Evolutionary conservation across 345 rosid genomes (phyloP), one percentile per base, ranked within the genome.

Genomic region (Sisymbrium altissimum): DNA sequence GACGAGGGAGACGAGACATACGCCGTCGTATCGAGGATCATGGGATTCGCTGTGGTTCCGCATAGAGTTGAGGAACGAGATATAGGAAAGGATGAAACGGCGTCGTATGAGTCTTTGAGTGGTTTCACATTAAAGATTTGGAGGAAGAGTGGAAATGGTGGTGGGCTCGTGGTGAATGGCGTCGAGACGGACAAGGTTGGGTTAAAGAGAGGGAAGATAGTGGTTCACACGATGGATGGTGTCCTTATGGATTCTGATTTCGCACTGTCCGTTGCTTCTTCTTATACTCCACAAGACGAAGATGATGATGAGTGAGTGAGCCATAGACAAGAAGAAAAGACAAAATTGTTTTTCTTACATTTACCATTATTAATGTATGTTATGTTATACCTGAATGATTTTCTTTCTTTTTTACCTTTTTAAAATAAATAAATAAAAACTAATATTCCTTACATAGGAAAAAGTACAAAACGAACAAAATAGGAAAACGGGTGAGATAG

Each of bases 191-290:
- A 84, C 71, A 82, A 61, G 65, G 66, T 85, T 58, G 91, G 88
- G 49, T 18, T 85, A 46, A 76, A 46, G 83, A 84, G 74, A 75
- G 81, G 84, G 75, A 83, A 85, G 84, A 76, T 84, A 21, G 55
- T 81, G 2, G 81, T 81, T 30, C 94, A 90, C 41, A 11, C 77
- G 2, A 89, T 90, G 86, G 86, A 90, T 83, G 97, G 97, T 17
- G 91, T 86, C 4, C 19, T 90, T 9, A 89, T 90, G 98, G 97
- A 93, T 78, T 84, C 93, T 15, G 92, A 89, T 60, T 93, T 90
- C 46, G 83, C 90, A 57, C 89, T 83, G 19, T 86, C 98, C 0
- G 77, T 89, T 66, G 78, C 49, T 29, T 64, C 78, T 72, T 87
- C 84, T 79, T n/a, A n/a, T n/a, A 14, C 63, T 59, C 0, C 12